These are phyloP conservation scores for Colletotrichum sp. DNA, from an alignment of 2,329 filamentous ascomycete genomes.

Conservation along the genomic window DNA sequence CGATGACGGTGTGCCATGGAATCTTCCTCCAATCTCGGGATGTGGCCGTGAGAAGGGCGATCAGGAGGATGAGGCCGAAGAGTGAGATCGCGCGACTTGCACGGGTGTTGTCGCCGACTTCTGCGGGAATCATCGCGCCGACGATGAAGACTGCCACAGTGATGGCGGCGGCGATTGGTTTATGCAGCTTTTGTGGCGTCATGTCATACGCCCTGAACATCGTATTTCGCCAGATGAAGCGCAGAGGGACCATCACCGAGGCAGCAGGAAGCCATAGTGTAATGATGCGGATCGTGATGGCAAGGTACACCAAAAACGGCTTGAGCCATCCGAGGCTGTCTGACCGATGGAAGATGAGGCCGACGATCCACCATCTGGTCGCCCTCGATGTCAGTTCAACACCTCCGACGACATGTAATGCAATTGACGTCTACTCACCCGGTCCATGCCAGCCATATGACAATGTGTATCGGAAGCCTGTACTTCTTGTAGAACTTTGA, in stretches of 20 bases:
- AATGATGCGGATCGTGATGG: slow-evolving; percentile 65
- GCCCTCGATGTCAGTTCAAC: neutral
- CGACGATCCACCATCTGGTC: slow-evolving; percentile 17
- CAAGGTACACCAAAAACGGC: slow-evolving; percentile 70
- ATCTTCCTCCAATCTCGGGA: slow-evolving; percentile 17
- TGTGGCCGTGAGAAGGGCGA: slow-evolving; percentile 4
- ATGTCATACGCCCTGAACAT: neutral
- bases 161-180: slow-evolving; percentile 5
- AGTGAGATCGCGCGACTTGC: slow-evolving; percentile 12
- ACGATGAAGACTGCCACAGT: slow-evolving; percentile 12
- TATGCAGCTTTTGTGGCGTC: slow-evolving; percentile 8
- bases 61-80: slow-evolving; percentile 11
- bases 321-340: slow-evolving; percentile 59
- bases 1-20: slow-evolving; percentile 18
- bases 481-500: neutral
- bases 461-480: slow-evolving; percentile 4
- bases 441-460: slow-evolving; percentile 10
- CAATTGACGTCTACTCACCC: neutral
- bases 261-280: slow-evolving; percentile 15
- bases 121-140: slow-evolving; percentile 11
- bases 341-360: slow-evolving; percentile 14
- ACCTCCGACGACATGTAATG: neutral
- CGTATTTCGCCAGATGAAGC: slow-evolving; percentile 2
- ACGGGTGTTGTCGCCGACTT: slow-evolving; percentile 11
- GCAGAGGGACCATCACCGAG: slow-evolving; percentile 10